Evolutionary conservation across 345 rosid genomes (phyloP), one percentile per base, ranked within the genome.

Genomic region (Sapria himalayana): DNA sequence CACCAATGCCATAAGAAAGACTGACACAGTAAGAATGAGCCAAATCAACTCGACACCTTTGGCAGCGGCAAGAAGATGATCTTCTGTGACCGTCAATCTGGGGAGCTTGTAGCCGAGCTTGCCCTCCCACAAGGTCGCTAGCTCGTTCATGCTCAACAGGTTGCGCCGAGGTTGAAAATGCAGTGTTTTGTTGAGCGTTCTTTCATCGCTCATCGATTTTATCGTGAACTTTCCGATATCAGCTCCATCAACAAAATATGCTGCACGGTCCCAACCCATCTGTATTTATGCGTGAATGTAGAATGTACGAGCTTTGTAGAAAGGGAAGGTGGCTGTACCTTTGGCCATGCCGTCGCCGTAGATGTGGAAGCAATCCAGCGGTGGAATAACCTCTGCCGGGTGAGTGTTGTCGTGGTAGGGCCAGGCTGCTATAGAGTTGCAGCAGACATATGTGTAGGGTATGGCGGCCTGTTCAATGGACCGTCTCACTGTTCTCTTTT

Each of bases 391-490:
- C 24, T 62, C 59, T 6, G 52, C 38, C 7, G 59, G 67, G 52
- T 62, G 63, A 33, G 62, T 52, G 22, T 62, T 52, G 63, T 62
- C 63, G 24, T 44, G 53, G 50, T 62, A 52, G 33, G 67, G 67
- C 67, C 67, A 62, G 33, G 63, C 63, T 21, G 67, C 67, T 3
- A 62, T 45, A 29, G 67, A 57, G 36, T 62, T 62, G 56, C 63
- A 62, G 24, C 63, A 62, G 20, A 62, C 53, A 24, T 62, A 62
- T 15, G 62, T 62, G 62, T 51, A 52, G 1, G 67, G 67, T 1
- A 62, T 53, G 32, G 59, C 67, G 12, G 24, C 27, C 15, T 40
- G 31, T 31, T 62, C 67, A 4, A 57, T 52, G 13, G 12, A 24
- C 48, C 67, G 37, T 37, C 63, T 62, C 9, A 62, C 47, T 36